These are phyloP conservation scores for Pleurotus tuber-regium DNA, from an alignment of 768 basidiomycete species.

Conservation along the genomic window DNA sequence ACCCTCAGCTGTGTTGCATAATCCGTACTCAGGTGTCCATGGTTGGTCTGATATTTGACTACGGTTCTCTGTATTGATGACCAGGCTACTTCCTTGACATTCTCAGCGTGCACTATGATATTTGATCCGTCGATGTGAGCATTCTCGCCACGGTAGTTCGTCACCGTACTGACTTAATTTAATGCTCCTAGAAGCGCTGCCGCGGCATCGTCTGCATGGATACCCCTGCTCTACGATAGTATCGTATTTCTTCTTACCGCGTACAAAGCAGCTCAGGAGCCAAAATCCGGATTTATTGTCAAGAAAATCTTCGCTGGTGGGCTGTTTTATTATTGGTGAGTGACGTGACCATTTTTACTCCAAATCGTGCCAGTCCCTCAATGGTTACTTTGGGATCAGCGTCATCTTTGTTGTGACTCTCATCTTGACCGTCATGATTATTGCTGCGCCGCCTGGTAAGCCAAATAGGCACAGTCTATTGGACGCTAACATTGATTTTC, in stretches of 20 bases:
- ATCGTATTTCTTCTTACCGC: conserved; percentile 37
- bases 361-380: too few species aligned
- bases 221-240: conserved; percentile 48
- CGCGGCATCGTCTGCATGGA: conserved; percentile 49
- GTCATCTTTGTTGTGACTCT: conserved; percentile 44
- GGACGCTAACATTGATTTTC: too few species aligned
- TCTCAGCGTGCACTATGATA: not conserved
- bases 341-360: too few species aligned
- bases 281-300: conserved; percentile 34
- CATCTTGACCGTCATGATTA: conserved; percentile 44
- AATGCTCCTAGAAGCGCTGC: conserved; percentile 30
- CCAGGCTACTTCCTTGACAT: too few species aligned
- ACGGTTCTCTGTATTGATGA: too few species aligned
- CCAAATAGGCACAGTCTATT: too few species aligned
- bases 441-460: conserved; percentile 30
- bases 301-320: conserved; percentile 44
- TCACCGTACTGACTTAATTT: too few species aligned
- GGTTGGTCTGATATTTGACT: conserved; percentile 22
- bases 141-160: not conserved
- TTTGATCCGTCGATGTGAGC: conserved; percentile 2
- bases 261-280: too few species aligned
- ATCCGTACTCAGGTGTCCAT: conserved; percentile 33
- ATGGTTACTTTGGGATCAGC: too few species aligned
- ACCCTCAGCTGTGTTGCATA: conserved; percentile 39
- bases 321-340: conserved; percentile 47